Conservation (phyloP, 352 stramenopile genomes). For the Pythium utonaiense region DNA sequence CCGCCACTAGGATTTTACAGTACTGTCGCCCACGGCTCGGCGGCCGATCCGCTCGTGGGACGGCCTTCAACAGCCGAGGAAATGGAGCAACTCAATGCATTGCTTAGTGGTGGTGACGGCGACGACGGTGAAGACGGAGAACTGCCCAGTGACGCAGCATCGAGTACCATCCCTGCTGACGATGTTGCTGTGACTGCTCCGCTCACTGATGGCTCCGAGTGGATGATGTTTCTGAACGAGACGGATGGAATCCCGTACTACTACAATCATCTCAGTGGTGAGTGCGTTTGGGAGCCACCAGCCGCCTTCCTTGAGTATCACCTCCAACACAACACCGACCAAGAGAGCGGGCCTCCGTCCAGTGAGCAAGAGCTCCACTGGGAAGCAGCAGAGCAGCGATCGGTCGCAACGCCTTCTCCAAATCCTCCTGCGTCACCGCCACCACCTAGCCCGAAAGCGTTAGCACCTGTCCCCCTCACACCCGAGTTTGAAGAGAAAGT, state of each 20-base stretch:
- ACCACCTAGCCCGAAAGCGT: background rate
- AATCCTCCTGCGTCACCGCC: background rate
- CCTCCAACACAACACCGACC: conserved; percentile 15
- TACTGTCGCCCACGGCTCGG: background rate
- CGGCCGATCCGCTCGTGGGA: background rate
- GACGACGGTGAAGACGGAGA: conserved; percentile 15
- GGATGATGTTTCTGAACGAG: conserved; percentile 74
- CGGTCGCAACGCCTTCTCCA: background rate
- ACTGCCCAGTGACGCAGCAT: background rate
- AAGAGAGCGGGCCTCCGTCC: background rate
- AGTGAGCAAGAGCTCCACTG: background rate
- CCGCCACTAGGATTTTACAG: conserved; percentile 19
- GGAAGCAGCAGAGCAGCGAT: background rate
- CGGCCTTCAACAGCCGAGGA: conserved; percentile 57
- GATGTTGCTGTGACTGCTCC: background rate
- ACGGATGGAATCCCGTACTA: conserved; percentile 65
- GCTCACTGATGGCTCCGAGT: conserved; percentile 21
- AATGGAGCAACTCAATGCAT: conserved; percentile 52
- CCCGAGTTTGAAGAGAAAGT: conserved; percentile 58
- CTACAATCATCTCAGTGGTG: conserved; percentile 52
- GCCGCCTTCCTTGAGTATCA: conserved; percentile 48
- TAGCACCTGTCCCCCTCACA: conserved; percentile 21
- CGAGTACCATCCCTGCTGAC: background rate
- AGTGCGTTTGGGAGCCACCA: conserved; percentile 67
- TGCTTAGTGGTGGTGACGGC: conserved; percentile 48